A percentile compares a stretch with the other conserved stretches of the same genome.
Conservation (phyloP, 2,329 filamentous ascomycete species). For the Phaeosphaeriaceae sp. region DNA sequence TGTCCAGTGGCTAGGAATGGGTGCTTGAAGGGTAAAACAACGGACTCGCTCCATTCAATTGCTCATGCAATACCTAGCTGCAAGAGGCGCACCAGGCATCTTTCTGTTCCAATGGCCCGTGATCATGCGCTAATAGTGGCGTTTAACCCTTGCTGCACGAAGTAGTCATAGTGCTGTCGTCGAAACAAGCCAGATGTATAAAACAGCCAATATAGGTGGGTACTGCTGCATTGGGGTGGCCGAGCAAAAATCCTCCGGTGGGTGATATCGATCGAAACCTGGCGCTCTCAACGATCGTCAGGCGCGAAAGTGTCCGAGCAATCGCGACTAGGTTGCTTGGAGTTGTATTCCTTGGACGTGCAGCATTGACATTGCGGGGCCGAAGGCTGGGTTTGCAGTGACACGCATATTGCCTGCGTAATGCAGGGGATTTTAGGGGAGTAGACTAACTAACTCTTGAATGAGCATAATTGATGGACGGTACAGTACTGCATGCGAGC, state of each 20-base stretch:
- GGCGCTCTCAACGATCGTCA: conserved; percentile 42
- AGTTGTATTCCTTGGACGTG: conserved; percentile 20
- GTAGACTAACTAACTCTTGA: not conserved
- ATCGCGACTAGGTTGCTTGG: conserved; percentile 35
- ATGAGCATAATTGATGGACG: not conserved
- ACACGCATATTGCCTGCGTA: conserved; percentile 29
- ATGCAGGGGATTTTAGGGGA: not conserved
- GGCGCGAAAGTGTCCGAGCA: conserved; percentile 44
- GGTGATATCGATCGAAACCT: conserved; percentile 38
- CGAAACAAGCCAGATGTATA: conserved; percentile 33
- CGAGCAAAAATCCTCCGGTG: conserved; percentile 46
- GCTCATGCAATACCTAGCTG: conserved; percentile 20
- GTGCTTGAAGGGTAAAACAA: conserved; percentile 31
- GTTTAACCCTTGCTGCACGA: conserved; percentile 28
- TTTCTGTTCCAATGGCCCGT: conserved; percentile 25
- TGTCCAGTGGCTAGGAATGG: conserved; percentile 12
- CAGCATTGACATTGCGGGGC: conserved; percentile 37
- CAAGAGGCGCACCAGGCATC: conserved; percentile 22
- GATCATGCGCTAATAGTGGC: conserved; percentile 31
- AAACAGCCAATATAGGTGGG: conserved; percentile 27
- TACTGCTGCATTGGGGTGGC: conserved; percentile 27
- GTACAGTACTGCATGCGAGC: conserved; percentile 1
- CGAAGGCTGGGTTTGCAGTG: conserved; percentile 32
- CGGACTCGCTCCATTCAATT: conserved; percentile 34
- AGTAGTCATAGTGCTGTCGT: conserved; percentile 29